Conservation (phyloP, 371 early-diverging fungal genomes). For the Fennellomyces sp. region DNA sequence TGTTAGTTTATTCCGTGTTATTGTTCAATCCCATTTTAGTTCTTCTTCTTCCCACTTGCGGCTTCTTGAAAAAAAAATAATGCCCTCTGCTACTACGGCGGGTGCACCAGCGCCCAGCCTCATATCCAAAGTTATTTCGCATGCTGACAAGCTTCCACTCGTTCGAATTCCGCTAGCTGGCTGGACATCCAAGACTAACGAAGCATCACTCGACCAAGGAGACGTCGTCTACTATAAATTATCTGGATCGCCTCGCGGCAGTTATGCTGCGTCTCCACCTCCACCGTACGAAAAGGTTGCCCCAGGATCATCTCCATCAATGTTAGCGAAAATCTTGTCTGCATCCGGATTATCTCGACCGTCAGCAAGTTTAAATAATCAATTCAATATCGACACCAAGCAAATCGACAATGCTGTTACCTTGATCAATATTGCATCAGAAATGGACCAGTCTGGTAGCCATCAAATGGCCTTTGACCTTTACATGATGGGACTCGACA, state of each 20-base stretch:
- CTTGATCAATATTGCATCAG: conserved; percentile 50
- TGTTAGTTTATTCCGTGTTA: neutral
- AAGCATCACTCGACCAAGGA: neutral
- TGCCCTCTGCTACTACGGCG: neutral
- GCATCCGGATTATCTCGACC: conserved; percentile 15
- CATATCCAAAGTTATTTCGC: conserved; percentile 30
- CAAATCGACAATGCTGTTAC: conserved; percentile 52
- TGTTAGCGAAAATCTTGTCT: conserved; percentile 16
- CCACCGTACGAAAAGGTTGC: conserved; percentile 50
- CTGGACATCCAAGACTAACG: conserved; percentile 21
- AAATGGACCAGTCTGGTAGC: conserved; percentile 53
- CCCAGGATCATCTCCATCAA: conserved; percentile 10
- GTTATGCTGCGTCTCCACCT: conserved; percentile 20
- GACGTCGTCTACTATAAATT: conserved; percentile 4
- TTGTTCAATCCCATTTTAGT: neutral
- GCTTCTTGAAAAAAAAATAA: neutral
- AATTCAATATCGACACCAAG: conserved; percentile 28
- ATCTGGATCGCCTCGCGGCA: neutral
- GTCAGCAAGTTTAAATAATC: neutral
- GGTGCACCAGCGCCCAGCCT: conserved; percentile 16
- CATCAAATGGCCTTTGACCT: conserved; percentile 52
- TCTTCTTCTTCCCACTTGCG: neutral
- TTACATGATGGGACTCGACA: conserved; percentile 58
- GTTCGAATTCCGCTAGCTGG: conserved; percentile 30
- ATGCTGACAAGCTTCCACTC: conserved; percentile 33